Conservation (phyloP, 2,329 filamentous ascomycete species). For the Cyclaneusma minus region DNA sequence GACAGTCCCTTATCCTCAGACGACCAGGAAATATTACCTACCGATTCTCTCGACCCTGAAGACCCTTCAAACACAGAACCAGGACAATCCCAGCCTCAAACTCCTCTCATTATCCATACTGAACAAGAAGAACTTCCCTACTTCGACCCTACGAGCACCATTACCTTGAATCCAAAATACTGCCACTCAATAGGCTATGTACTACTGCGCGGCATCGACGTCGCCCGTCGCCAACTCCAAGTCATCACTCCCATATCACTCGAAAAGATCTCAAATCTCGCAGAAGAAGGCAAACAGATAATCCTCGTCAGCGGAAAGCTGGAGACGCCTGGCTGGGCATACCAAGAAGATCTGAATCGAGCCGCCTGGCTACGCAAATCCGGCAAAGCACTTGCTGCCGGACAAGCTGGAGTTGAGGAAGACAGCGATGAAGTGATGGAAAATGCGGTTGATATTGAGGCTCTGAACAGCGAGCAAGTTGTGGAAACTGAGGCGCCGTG, state of each 20-base stretch:
- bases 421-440: constrained; percentile 3
- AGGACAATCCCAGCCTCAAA: constrained; percentile 3
- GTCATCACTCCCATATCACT: constrained; percentile 44
- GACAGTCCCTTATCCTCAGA: constrained; percentile 10
- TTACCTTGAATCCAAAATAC: constrained; percentile 40
- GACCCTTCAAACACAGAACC: constrained; percentile 4
- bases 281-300: constrained; percentile 28
- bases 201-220: constrained; percentile 56
- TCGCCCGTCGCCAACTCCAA: constrained; percentile 35
- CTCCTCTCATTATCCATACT: constrained; percentile 19
- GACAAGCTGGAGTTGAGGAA: constrained; percentile 3
- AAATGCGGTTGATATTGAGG: constrained; percentile 1
- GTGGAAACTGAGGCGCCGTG: constrained; percentile 30
- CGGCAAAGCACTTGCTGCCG: too few relatives aligned
- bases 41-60: too few relatives aligned
- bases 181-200: constrained; percentile 48
- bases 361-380: constrained; percentile 2
- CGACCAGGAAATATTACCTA: constrained; percentile 4
- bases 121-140: constrained; percentile 44
- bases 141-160: constrained; percentile 36
- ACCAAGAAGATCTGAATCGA: constrained; percentile 43
- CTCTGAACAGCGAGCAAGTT: constrained; percentile 5
- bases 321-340: constrained; percentile 55
- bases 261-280: constrained; percentile 24
- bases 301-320: constrained; percentile 54